Conservation (phyloP, 306 rosid genomes). For the Quercus engelmannii region DNA sequence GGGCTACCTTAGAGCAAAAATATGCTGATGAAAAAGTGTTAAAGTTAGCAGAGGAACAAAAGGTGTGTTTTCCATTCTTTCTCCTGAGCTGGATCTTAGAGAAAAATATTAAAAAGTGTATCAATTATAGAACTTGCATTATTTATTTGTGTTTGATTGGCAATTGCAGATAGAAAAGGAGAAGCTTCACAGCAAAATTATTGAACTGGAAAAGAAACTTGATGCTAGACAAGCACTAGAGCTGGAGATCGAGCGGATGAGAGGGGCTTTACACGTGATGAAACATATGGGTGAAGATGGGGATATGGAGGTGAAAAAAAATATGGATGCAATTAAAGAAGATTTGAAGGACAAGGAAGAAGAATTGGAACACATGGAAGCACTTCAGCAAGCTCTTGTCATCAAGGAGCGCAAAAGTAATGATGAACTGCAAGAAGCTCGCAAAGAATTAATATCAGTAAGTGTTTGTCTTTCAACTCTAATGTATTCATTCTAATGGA, state of each 20-base stretch:
- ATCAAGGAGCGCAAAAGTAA: conserved; percentile 61
- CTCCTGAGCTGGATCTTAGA: not conserved
- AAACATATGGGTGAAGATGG: conserved; percentile 64
- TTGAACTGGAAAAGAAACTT: conserved; percentile 59
- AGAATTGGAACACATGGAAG: conserved; percentile 40
- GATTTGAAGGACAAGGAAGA: conserved; percentile 59
- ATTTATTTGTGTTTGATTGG: conserved; percentile 5
- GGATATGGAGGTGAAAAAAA: conserved; percentile 44
- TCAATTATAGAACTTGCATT: not conserved
- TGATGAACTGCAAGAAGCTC: conserved; percentile 82
- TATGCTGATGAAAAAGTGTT: conserved; percentile 60
- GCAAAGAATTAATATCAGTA: conserved; percentile 64
- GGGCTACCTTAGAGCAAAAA: conserved; percentile 62
- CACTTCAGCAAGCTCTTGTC: conserved; percentile 45
- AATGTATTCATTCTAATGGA: too few relatives aligned
- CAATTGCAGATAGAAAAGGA: conserved; percentile 64
- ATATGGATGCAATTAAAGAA: conserved; percentile 38
- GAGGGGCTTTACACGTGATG: conserved; percentile 72
- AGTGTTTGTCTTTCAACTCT: not conserved
- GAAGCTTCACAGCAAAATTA: conserved; percentile 39
- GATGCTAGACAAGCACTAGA: conserved; percentile 73
- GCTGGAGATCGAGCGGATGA: conserved; percentile 56
- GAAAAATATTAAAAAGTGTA: not conserved
- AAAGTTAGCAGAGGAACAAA: conserved; percentile 58
- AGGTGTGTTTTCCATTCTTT: conserved; percentile 30